Conservation (phyloP, 1,139 yeast genomes). For the Yueomyces sp. region DNA sequence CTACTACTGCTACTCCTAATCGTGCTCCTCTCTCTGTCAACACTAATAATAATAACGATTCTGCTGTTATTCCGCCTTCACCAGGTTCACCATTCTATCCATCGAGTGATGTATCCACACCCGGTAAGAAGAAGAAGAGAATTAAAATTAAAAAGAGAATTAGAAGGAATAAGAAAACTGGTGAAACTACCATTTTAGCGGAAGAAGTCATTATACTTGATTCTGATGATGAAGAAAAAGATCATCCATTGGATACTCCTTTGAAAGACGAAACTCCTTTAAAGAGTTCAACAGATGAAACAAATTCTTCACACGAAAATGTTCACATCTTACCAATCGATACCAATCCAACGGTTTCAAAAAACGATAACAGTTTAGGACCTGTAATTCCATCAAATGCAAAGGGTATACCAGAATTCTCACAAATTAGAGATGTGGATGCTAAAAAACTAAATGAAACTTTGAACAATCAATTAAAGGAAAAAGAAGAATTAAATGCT, state of each 20-base stretch:
- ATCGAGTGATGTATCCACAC: not conserved
- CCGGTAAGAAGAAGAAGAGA: slow-evolving; percentile 12
- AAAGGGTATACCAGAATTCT: slow-evolving; percentile 36
- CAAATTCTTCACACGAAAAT: not conserved
- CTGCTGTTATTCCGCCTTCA: not conserved
- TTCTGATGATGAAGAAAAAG: slow-evolving; percentile 8
- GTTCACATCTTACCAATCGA: not conserved
- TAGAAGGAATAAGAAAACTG: slow-evolving; percentile 28
- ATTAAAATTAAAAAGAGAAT: slow-evolving; percentile 25
- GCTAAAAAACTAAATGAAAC: slow-evolving; percentile 13
- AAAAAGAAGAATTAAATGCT: slow-evolving; percentile 2
- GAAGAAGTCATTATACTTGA: slow-evolving; percentile 19
- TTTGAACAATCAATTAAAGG: slow-evolving; percentile 10
- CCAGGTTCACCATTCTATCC: not conserved
- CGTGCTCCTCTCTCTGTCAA: not conserved
- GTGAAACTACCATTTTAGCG: slow-evolving; percentile 26
- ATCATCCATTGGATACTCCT: not conserved
- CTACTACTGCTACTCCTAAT: not conserved
- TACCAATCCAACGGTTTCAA: not conserved
- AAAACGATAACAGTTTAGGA: slow-evolving; percentile 5
- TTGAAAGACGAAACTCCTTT: not conserved
- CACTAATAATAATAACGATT: not conserved
- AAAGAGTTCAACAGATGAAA: not conserved
- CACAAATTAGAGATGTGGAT: slow-evolving; percentile 28
- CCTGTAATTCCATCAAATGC: slow-evolving; percentile 34